Percentiles rank a stretch among this genome's conserved stretches.
Evolutionary conservation across 2,329 filamentous ascomycete genomes (phyloP).

Genomic region (Aspergillus aculeatinus): DNA sequence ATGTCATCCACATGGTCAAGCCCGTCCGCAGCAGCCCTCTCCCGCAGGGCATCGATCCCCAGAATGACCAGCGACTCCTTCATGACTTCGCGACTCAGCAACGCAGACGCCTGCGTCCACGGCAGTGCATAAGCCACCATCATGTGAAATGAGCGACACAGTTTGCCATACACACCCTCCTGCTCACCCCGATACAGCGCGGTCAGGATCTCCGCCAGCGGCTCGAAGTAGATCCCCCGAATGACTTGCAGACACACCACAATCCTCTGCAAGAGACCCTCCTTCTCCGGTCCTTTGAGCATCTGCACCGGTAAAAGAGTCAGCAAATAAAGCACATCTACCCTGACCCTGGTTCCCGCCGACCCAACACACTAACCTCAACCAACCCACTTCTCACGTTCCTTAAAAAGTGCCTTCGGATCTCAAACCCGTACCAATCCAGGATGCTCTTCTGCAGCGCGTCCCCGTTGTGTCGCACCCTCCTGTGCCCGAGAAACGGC

Average conservation of each 20-base stretch:
- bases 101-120: slow-evolving; percentile 41
- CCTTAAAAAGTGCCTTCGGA: slow-evolving; percentile 43
- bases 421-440: slow-evolving; percentile 46
- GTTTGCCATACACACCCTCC: slow-evolving; percentile 34
- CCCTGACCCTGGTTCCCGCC: background rate
- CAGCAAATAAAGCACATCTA: slow-evolving; percentile 6
- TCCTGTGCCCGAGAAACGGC: slow-evolving; percentile 16
- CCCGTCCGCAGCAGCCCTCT: slow-evolving; percentile 22
- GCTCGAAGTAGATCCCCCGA: slow-evolving; percentile 39
- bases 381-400: slow-evolving; percentile 37
- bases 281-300: slow-evolving; percentile 22
- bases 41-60: slow-evolving; percentile 35
- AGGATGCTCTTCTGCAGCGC: slow-evolving; percentile 33
- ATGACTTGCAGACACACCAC: slow-evolving; percentile 38
- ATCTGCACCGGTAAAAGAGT: slow-evolving; percentile 19
- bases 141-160: slow-evolving; percentile 47
- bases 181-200: slow-evolving; percentile 24
- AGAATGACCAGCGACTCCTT: slow-evolving; percentile 46
- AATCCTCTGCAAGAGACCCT: slow-evolving; percentile 30
- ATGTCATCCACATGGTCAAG: slow-evolving; percentile 30
- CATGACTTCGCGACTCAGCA: slow-evolving; percentile 47
- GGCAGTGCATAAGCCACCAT: slow-evolving; percentile 50
- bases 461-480: slow-evolving; percentile 14
- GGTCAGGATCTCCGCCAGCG: slow-evolving; percentile 38
- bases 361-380: slow-evolving; percentile 27